Percentiles rank a stretch among this genome's conserved stretches.
These are phyloP conservation scores for Phytophthora fragariaefolia DNA, from an alignment of 352 stramenopile species.

Conservation along the genomic window DNA sequence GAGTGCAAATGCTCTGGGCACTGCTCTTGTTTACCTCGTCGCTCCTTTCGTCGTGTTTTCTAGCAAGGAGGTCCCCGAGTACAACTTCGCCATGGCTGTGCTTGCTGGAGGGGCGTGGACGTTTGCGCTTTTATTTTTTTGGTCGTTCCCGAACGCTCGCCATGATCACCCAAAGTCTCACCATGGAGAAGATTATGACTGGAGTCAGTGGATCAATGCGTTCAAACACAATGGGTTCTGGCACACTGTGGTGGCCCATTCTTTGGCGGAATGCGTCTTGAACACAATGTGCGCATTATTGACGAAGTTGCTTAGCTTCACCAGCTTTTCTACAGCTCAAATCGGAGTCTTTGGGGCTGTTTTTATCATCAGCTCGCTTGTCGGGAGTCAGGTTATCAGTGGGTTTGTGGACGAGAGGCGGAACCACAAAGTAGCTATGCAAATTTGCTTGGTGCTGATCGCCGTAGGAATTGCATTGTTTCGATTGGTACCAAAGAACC, in stretches of 20 bases:
- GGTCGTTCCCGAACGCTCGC: constrained; percentile 47
- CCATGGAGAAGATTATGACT: constrained; percentile 70
- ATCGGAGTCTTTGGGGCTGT: constrained; percentile 65
- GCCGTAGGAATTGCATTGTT: constrained; percentile 44
- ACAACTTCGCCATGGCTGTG: constrained; percentile 55
- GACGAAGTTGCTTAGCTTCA: constrained; percentile 60
- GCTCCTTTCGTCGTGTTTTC: constrained; percentile 56
- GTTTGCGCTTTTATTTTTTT: constrained; percentile 41
- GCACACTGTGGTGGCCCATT: constrained; percentile 65
- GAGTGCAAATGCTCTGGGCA: constrained; percentile 72
- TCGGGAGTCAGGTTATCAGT: constrained; percentile 70
- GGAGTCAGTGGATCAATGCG: constrained; percentile 63
- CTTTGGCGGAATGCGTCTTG: constrained; percentile 65
- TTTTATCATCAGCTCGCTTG: constrained; percentile 72
- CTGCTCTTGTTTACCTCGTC: constrained; percentile 60
- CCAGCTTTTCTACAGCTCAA: constrained; percentile 60
- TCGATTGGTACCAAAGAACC: constrained; percentile 42
- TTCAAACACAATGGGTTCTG: constrained; percentile 67
- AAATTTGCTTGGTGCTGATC: constrained; percentile 57
- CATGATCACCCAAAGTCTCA: constrained; percentile 54
- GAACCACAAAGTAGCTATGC: constrained; percentile 57
- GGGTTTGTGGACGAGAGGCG: constrained; percentile 55
- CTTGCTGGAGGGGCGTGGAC: constrained; percentile 29
- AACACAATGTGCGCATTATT: constrained; percentile 73
- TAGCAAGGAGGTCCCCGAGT: constrained; percentile 40